Base-by-base conservation (phyloP, 306 rosid genomes). In the Prunus dulcis region DNA sequence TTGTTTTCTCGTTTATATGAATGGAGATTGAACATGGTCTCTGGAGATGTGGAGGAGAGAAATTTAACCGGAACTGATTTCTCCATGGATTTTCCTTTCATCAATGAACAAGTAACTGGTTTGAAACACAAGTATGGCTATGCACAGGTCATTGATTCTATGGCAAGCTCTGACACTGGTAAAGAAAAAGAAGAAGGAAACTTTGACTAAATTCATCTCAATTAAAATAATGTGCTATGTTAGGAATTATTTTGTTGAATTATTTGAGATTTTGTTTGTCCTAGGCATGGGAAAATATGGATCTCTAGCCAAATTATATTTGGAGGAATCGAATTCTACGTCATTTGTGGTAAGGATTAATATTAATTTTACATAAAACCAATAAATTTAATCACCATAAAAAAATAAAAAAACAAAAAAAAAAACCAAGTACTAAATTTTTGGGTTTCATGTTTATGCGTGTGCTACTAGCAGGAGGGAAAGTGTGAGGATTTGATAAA, bases 71-170 rank as follows among this genome's bases (percentile, higher is more conserved):
- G 71, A 60, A 58, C 15, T 4, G 56, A 52, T 20, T 73, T 71
- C 30, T 78, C 75, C 38, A 83, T 90, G 94, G 96, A 93, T 70
- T 93, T 89, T 74, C 96, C 96, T 3, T 50, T 90, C 79, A 86
- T 90, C 64, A 90, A 93, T 65, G 73, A 62, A 73, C 49, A 72
- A 7, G 89, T 80, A 34, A 69, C 69, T 49, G 96, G 94, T 25
- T 5, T 89, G 12, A 82, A 72, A 76, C 86, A 86, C 55, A 86
- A 32, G 67, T 89, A 72, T 78, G 94, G 91, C 1, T 90, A 89
- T 22, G 62, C 89, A 11, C 96, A 89, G 75, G 73, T 93, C 57
- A 76, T 87, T 57, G 83, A 93, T 85, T 81, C 80, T 7, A 25
- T 12, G 28, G 85, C 88, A 47, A 81, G 84, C 77, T 78, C 84